Base-by-base conservation (phyloP, 1,284 basidiomycete genomes). In the Melampsora larici-populina region DNA sequence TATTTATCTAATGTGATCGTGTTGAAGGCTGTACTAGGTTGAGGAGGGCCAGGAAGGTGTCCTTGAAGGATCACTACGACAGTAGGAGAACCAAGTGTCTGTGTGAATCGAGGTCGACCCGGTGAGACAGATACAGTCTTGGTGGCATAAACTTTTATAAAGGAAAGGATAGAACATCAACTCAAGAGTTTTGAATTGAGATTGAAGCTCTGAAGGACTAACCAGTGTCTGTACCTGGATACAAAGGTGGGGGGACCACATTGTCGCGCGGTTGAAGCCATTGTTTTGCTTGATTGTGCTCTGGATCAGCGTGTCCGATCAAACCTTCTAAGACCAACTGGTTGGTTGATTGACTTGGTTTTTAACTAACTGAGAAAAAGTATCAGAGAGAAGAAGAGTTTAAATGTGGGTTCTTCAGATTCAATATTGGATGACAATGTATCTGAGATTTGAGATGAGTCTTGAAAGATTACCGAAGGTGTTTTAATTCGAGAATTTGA, bases 101-200 rank as follows among this genome's bases (percentile, higher is more conserved):
- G 29, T n/a, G 55, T 60, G 15, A 15, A 29, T 60, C 26, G 55
- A 26, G 55, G 24, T 29, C 26, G 55, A 24, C 55, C 55, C 15
- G 55, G 55, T 8, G 18, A 26, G 1, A 60, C 55, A 24, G 17
- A 15, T 29, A 60, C 55, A 24, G 55, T 60, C 29, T 60, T 60
- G 29, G 55, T 60, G n/a, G 55, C 55, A 60, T 60, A 60, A 26
- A 60, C 55, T 60, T 60, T 60, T 24, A n/a, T 26, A 29, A 60
- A 24, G 7, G 21, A 60, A 8, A 60, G 0, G 26, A 60, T 5
- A 60, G 55, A n/a, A n/a, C n/a, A 51, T 60, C 55, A 60, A 29
- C n/a, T 9, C 6, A 18, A 26, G 55, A 24, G n/a, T 24, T 24
- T 60, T 13, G 11, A 24, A 26, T 60, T n/a, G n/a, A 24, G 55